These are phyloP conservation scores for Trametes polyzona DNA, from an alignment of 1,284 basidiomycete species.

Conservation along the genomic window DNA sequence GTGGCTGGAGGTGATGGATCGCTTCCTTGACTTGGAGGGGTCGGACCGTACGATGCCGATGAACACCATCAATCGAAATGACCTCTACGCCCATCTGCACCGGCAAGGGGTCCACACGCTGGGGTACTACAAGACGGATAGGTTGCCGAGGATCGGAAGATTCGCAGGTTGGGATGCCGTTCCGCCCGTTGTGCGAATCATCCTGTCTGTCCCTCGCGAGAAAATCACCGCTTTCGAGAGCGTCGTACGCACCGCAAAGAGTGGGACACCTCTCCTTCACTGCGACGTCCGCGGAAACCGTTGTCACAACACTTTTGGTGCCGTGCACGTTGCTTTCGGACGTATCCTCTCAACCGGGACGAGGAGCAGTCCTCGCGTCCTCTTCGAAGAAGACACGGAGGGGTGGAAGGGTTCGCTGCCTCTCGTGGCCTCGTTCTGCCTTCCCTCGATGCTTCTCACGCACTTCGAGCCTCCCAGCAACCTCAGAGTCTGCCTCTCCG, in stretches of 20 bases:
- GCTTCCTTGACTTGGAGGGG: conserved; percentile 27
- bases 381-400: conserved; percentile 39
- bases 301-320: conserved; percentile 35
- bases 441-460: conserved; percentile 35
- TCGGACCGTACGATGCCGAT: conserved; percentile 22
- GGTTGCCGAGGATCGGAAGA: conserved; percentile 11
- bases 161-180: conserved; percentile 41
- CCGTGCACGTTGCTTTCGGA: conserved; percentile 40
- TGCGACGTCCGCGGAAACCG: conserved; percentile 33
- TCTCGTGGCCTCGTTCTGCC: conserved; percentile 41
- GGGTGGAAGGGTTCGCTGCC: conserved; percentile 37
- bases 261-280: conserved; percentile 37
- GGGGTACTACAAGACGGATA: background rate
- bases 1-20: conserved; percentile 38
- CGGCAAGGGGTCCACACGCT: conserved; percentile 36
- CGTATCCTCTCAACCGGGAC: conserved; percentile 32
- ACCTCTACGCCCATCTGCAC: conserved; percentile 39
- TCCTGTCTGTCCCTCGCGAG: conserved; percentile 43
- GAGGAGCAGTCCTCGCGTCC: conserved; percentile 24
- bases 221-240: conserved; percentile 31
- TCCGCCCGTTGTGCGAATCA: conserved; percentile 33
- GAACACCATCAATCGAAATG: conserved; percentile 36
- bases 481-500: conserved; percentile 31
- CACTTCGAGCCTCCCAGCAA: conserved; percentile 29
- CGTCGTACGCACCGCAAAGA: conserved; percentile 2